A percentile compares a stretch with the other conserved stretches of the same genome.
phyloP scores from a whole-genome alignment of 2,329 filamentous ascomycete genomes.

The Xylariaceae sp. region DNA sequence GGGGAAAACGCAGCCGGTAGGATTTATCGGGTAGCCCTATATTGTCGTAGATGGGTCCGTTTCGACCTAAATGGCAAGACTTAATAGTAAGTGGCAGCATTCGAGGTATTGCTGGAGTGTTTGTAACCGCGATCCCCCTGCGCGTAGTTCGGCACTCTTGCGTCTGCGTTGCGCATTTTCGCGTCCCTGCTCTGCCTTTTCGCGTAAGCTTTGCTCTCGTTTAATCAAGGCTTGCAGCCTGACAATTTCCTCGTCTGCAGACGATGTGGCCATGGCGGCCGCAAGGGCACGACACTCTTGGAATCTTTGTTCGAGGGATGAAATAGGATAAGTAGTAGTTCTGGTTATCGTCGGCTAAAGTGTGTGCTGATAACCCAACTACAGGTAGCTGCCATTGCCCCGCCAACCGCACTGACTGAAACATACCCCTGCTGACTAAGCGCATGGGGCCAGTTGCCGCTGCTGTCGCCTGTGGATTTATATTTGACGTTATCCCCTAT shows the following conservation, averaged over 20 bases:
- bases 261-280: not conserved
- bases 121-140: not conserved
- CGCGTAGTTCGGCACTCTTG: not conserved
- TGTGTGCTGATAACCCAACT: not conserved
- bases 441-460: not conserved
- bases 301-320: not conserved
- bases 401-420: not conserved
- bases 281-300: not conserved
- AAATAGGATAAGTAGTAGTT: not conserved
- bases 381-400: not conserved
- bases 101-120: not conserved
- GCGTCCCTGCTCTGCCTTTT: not conserved
- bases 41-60: slow-evolving; percentile 2
- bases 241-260: not conserved
- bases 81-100: not conserved
- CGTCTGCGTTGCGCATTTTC: not conserved
- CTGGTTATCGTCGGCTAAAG: not conserved
- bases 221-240: not conserved
- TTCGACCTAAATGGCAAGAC: slow-evolving; percentile 3
- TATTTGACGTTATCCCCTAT: not conserved
- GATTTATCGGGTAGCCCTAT: slow-evolving; percentile 14
- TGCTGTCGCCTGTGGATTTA: not conserved
- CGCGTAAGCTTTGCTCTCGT: not conserved
- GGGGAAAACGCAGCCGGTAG: slow-evolving; percentile 10
- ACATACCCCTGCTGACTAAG: not conserved